Evolutionary conservation across 331 rosid genomes (phyloP), one percentile per base, ranked within the genome.

Genomic region (Acacia concinna): DNA sequence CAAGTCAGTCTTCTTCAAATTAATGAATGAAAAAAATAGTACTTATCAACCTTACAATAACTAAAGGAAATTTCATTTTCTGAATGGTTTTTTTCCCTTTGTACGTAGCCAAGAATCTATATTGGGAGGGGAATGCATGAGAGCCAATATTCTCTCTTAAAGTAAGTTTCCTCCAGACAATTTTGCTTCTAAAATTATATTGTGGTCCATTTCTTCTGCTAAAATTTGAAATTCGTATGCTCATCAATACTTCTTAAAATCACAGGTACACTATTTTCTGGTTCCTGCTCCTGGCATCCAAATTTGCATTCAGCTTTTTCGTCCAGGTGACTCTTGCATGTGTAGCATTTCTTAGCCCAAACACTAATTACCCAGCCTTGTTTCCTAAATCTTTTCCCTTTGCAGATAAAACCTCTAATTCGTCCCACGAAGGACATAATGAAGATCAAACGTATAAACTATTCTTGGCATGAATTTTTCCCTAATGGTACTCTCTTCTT

Each of bases 81-180:
- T 81, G 68, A 78, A 71, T 78, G 70, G 35, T 78, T 70, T 72
- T 77, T 15, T 25, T 10, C 41, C 73, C 75, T 68, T 23, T 18
- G 12, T 44, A 18, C 79, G 86, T 90, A 96, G 99, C 99, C 97
- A 76, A 89, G 99, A 87, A 82, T 88, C 85, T 96, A 96, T 75
- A 71, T 96, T n/a, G 99, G 99, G 60, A 91, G 99, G 82, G 99
- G 99, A 75, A 96, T 96, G 99, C 99, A 96, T 59, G 99, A 96
- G 83, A 93, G 97, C 81, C 98, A 85, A 78, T 89, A 91, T 84
- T 41, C 97, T 80, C 96, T 93, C 63, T 38, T 96, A 2, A 96
- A 91, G 99, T 96, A 91, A 88, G 99, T 70, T 83, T 66, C 10
- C 14, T 14, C 70, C 23, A n/a, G 49, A 30, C 75, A 81, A 35